Conservation (phyloP, 257 asterid genomes). For the Jacaranda copaia region DNA sequence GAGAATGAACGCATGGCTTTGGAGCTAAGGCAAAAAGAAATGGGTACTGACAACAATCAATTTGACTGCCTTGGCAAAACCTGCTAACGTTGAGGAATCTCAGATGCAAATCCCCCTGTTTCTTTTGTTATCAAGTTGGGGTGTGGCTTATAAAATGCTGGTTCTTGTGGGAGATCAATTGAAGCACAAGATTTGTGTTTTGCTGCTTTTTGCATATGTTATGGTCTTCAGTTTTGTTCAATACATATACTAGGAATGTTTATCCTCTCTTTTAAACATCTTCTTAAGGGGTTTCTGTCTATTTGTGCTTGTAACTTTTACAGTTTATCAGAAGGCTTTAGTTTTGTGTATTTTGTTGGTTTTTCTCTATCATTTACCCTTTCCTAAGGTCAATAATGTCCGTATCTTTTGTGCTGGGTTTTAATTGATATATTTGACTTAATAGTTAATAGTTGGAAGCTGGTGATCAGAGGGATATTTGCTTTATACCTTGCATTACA, state of each 20-base stretch:
- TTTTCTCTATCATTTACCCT: background rate
- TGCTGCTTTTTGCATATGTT: background rate
- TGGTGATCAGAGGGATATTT: no score
- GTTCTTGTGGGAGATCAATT: conserved; percentile 7
- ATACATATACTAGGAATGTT: background rate
- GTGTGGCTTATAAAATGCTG: background rate
- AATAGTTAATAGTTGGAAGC: no score
- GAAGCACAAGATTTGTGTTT: background rate
- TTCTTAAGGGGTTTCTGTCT: background rate
- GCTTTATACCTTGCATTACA: no score
- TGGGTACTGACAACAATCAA: conserved; percentile 34
- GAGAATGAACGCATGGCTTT: conserved; percentile 47
- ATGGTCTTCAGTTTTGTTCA: background rate
- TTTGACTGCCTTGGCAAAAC: background rate
- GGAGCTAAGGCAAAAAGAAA: conserved; percentile 45
- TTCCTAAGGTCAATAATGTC: no score
- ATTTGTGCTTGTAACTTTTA: conserved; percentile 13
- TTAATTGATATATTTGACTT: no score
- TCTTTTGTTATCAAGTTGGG: background rate
- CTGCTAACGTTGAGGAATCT: background rate
- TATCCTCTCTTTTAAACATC: conserved; percentile 1
- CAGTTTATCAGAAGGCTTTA: background rate
- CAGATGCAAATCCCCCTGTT: background rate
- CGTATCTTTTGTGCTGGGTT: no score
- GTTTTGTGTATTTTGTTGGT: background rate